Conservation (phyloP, 2,329 filamentous ascomycete species). For the Hyphodiscus sp. region DNA sequence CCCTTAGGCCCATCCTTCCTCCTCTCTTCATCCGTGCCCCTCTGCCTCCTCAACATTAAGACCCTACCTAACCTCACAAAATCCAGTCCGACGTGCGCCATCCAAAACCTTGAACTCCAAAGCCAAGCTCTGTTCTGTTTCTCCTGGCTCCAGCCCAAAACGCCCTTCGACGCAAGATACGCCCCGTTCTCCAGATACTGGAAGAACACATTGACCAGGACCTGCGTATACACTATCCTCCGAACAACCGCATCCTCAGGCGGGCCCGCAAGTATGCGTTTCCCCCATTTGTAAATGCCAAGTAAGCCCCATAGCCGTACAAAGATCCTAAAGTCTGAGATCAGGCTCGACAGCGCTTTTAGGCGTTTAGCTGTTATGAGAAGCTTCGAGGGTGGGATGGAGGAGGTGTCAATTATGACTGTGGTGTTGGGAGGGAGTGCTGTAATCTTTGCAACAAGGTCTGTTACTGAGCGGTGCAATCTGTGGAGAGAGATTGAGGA, state of each 20-base stretch:
- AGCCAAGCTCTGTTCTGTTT: conserved; percentile 56
- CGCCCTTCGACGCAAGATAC: conserved; percentile 67
- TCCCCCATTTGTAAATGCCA: conserved; percentile 64
- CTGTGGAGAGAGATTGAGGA: conserved; percentile 48
- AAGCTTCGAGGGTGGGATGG: conserved; percentile 19
- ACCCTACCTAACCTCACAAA: conserved; percentile 51
- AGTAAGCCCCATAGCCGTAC: conserved; percentile 71
- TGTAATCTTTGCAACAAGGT: conserved; percentile 46
- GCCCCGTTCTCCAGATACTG: conserved; percentile 80
- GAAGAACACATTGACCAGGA: conserved; percentile 61
- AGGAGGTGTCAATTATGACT: conserved; percentile 31
- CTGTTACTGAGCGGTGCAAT: conserved; percentile 45
- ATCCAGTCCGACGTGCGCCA: conserved; percentile 69
- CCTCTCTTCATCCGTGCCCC: conserved; percentile 27
- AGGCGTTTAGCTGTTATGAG: conserved; percentile 45
- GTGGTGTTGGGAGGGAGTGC: conserved; percentile 45
- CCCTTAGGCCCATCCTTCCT: conserved; percentile 18
- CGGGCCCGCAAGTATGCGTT: conserved; percentile 34
- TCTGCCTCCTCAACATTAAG: conserved; percentile 23
- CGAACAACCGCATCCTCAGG: conserved; percentile 39
- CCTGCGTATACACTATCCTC: conserved; percentile 58
- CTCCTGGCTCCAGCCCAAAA: conserved; percentile 52
- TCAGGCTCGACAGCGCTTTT: conserved; percentile 54
- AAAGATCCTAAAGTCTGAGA: conserved; percentile 68
- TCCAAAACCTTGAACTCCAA: conserved; percentile 77